Percentiles rank a stretch among this genome's conserved stretches.
phyloP scores from a whole-genome alignment of 2,329 filamentous ascomycete genomes.

The Cladophialophora yegresii region DNA sequence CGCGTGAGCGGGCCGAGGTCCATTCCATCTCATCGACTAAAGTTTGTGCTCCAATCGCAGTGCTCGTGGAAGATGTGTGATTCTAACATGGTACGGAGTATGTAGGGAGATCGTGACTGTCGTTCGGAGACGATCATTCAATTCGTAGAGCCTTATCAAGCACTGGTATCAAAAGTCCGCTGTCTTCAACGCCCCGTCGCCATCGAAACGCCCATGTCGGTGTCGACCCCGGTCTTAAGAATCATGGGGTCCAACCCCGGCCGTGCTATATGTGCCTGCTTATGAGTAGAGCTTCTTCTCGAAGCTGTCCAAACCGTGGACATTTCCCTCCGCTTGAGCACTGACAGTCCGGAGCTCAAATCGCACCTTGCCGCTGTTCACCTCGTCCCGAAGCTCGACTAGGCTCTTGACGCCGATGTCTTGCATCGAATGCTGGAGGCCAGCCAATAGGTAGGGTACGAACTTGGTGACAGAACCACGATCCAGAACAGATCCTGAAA shows the following conservation, averaged over 20 bases:
- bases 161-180: not conserved
- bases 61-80: not conserved
- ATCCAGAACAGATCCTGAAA: slow-evolving; percentile 68
- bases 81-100: no score
- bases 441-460: slow-evolving; percentile 90
- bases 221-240: not conserved
- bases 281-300: slow-evolving; percentile 99
- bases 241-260: not conserved
- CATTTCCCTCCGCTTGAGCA: slow-evolving; percentile 93
- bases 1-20: not conserved
- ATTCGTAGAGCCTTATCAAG: not conserved
- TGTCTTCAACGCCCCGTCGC: not conserved
- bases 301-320: slow-evolving; percentile 94
- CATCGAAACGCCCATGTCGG: not conserved
- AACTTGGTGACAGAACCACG: slow-evolving; percentile 85
- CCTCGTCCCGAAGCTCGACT: slow-evolving; percentile 71
- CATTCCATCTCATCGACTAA: not conserved
- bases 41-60: not conserved
- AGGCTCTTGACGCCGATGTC: slow-evolving; percentile 88
- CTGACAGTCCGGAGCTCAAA: slow-evolving; percentile 95
- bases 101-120: not conserved
- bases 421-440: slow-evolving; percentile 95
- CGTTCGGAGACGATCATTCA: not conserved
- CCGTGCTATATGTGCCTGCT: slow-evolving; percentile 11
- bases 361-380: slow-evolving; percentile 72